phyloP scores from a whole-genome alignment of 352 stramenopile species.

The Phytophthora colocasiae region DNA sequence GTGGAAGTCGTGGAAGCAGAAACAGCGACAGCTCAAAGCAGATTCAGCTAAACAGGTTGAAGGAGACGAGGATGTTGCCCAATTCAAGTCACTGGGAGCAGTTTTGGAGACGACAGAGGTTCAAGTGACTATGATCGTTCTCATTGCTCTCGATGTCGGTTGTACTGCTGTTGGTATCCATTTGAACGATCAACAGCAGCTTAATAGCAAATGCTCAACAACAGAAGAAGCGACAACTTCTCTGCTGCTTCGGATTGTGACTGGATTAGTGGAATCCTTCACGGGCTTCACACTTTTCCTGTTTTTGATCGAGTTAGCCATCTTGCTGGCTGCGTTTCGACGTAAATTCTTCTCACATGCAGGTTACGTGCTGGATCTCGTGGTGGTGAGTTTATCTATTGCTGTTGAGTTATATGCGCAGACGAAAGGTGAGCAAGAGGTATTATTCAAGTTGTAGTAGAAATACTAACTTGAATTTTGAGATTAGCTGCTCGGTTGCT shows the following conservation, averaged over 20 bases:
- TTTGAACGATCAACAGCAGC: slow-evolving; percentile 36
- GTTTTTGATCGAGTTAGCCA: slow-evolving; percentile 63
- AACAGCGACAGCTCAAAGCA: slow-evolving; percentile 24
- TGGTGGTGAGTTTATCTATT: slow-evolving; percentile 41
- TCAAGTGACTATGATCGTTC: slow-evolving; percentile 56
- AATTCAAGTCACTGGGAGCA: slow-evolving; percentile 26
- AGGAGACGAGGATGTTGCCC: background rate
- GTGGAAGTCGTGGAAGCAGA: slow-evolving; percentile 34
- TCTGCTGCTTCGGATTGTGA: slow-evolving; percentile 21
- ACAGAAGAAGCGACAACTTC: slow-evolving; percentile 2
- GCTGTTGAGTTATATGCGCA: slow-evolving; percentile 56
- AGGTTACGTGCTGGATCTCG: slow-evolving; percentile 64
- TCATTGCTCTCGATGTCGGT: slow-evolving; percentile 59
- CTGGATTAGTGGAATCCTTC: slow-evolving; percentile 58
- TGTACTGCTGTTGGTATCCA: slow-evolving; percentile 49
- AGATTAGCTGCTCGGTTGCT: slow-evolving; percentile 51
- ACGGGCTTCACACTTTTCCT: slow-evolving; percentile 66
- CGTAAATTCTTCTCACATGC: slow-evolving; percentile 59
- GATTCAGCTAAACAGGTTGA: background rate
- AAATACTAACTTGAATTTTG: background rate
- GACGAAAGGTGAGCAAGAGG: slow-evolving; percentile 51
- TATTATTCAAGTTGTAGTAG: too few relatives aligned
- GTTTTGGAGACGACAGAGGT: slow-evolving; percentile 66
- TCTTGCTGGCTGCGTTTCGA: slow-evolving; percentile 55
- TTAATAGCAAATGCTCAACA: slow-evolving; percentile 11